Conservation (phyloP, 176 grass and related monocot genomes). For the Olyra latifolia region DNA sequence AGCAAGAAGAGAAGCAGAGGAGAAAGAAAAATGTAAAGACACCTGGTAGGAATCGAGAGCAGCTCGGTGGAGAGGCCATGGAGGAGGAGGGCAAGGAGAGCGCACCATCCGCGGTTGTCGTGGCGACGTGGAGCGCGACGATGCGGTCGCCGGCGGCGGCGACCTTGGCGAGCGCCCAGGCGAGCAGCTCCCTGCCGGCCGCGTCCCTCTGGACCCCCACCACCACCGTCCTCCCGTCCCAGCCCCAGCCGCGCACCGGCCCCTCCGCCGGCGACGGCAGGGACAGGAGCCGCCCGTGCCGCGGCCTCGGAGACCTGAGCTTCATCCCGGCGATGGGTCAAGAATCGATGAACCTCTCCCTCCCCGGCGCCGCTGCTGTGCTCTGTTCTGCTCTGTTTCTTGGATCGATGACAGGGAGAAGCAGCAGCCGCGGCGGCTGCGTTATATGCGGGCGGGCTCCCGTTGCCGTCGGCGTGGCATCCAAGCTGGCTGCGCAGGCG, state of each 20-base stretch:
- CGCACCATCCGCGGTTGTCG: neutral
- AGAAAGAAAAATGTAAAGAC: neutral
- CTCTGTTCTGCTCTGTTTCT: neutral
- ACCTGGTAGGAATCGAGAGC: neutral
- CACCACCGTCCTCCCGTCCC: conserved; percentile 52
- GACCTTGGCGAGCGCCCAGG: conserved; percentile 80
- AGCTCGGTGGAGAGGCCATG: neutral
- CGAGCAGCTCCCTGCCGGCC: conserved; percentile 66
- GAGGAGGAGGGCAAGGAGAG: neutral
- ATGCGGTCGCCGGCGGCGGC: conserved; percentile 63
- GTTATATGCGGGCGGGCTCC: conserved; percentile 27
- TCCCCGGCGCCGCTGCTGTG: neutral
- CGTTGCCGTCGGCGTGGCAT: conserved; percentile 15
- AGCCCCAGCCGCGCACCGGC: neutral
- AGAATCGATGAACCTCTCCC: neutral
- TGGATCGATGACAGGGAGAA: neutral
- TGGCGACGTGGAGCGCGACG: conserved; percentile 61
- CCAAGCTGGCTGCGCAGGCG: conserved; percentile 45
- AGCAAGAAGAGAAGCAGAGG: neutral
- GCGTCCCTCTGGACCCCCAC: conserved; percentile 69
- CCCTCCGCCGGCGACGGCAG: neutral
- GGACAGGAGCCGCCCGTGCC: neutral
- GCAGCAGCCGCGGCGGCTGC: neutral
- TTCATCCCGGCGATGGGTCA: conserved; percentile 25
- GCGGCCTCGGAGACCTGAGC: neutral